Base-by-base conservation (phyloP, 176 grass and related monocot genomes). In the Triticum turgidum region DNA sequence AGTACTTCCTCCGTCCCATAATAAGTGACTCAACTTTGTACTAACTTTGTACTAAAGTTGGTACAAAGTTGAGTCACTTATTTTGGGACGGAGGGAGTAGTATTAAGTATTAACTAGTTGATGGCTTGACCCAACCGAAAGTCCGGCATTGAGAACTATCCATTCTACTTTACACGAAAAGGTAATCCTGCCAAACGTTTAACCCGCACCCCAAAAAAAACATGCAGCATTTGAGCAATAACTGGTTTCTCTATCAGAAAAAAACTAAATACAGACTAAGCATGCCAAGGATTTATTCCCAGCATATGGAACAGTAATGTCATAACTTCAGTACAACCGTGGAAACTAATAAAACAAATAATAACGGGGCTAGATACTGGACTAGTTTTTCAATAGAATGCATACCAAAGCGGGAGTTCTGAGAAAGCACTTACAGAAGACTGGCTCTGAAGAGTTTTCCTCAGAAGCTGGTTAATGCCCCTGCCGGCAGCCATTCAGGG, bases 391-490 rank as follows among this genome's bases (percentile, higher is more conserved):
- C 41, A 62, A 77, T 3, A 27, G 10, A 27, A 21, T 5, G 1
- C 63, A 70, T 20, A 64, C 0, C 32, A 33, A 82, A 61, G 54
- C 25, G 4, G 17, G 10, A 69, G 65, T 68, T 69, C 18, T 17
- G 38, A 54, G 13, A 69, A 58, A 44, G 66, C 51, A 86, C 93
- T 92, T 95, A 98, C 96, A 82, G 88, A 86, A 37, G 90, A 92
- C 62, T 91, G 91, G 49, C 80, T 89, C 10, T 79, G 81, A 52
- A 95, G 67, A 82, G 83, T 79, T 94, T 85, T 95, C 93, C 81
- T 89, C 32, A 98, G 79, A 72, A 98, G 88, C 86, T 92, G 91
- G 78, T 83, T 85, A 87, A 98, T 89, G 52, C 82, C 73, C 73
- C 88, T 91, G 67, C 78, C 71, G 8, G 84, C 86, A 86, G 93